Evolutionary conservation across 2,329 filamentous ascomycete species (phyloP), one percentile per base, ranked within the genome.

Genomic region (Trichoderma cornu-damae): DNA sequence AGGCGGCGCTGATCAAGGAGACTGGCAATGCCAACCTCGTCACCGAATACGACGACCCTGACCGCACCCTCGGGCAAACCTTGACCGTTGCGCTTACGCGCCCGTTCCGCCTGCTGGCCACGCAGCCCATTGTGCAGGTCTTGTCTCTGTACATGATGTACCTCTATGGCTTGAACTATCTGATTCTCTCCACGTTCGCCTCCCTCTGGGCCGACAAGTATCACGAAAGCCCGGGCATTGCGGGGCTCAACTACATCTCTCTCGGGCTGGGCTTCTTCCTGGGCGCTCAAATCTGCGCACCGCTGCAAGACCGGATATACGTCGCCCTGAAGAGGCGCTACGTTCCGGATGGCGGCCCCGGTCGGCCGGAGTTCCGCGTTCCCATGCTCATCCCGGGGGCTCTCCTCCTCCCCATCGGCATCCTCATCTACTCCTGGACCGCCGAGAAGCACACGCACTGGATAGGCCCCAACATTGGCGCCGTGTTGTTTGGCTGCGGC

Each of bases 81-180:
- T 46, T 61, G 35, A 37, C 78, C 40, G 87, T 84, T 61, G 88
- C 86, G 63, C 73, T 88, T 6, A 65, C 86, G 22, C 79, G 85
- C 0, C 87, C 86, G 0, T 77, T 88, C 52, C 79, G 83, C 61
- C 73, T 90, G 37, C 77, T 90, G 16, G 68, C 72, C 48, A 87
- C 64, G 14, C 63, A 84, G 18, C 85, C 86, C 2, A 88, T 89
- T 59, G 85, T 84, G 68, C 81, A 87, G 64, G 74, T 86, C 9
- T 75, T 89, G 42, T 80, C 84, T 1, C 66, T 88, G 0, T 88
- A 88, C 67, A 81, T 83, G n/a, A 80, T 77, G 43, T 88, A 87
- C 65, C 77, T 79, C 63, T 86, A 84, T 64, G 83, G 82, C 1
- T 80, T 84, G 43, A 68, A 85, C 1, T 86, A 86, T 66, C 76